Evolutionary conservation across 73 alveolate species (phyloP), one percentile per base, ranked within the genome.

Genomic region (Diophrys appendiculata): DNA sequence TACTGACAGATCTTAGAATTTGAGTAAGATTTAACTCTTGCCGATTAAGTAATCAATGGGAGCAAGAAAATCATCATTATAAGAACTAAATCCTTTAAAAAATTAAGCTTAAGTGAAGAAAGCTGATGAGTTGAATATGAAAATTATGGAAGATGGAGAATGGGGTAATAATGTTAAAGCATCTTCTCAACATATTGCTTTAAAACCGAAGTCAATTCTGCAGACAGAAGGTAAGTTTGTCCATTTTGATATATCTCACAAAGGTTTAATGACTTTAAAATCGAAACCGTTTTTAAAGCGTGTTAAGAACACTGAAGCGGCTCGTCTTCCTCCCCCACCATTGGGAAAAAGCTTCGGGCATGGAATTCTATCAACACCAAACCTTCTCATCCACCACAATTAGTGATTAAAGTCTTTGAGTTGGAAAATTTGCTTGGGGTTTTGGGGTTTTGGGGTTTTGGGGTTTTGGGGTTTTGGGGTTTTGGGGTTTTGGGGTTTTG

Each of bases 371-470:
- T n/a, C n/a, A 43, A 43, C 60, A 5, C 60, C 18, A 11, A 5
- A 43, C n/a, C 60, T 43, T 43, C 60, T 43, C 60, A 43, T 5
- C 60, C 60, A n/a, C n/a, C n/a, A n/a, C n/a, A n/a, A n/a, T n/a
- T n/a, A n/a, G n/a, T n/a, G n/a, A n/a, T n/a, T n/a, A n/a, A n/a
- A n/a, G n/a, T n/a, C n/a, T n/a, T n/a, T n/a, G n/a, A n/a, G n/a
- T n/a, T n/a, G n/a, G n/a, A n/a, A n/a, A n/a, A n/a, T n/a, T n/a
- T n/a, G n/a, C n/a, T n/a, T n/a, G n/a, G n/a, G n/a, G n/a, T n/a
- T n/a, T n/a, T n/a, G n/a, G n/a, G n/a, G n/a, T n/a, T n/a, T n/a
- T n/a, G n/a, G n/a, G n/a, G n/a, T n/a, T n/a, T n/a, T n/a, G n/a
- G n/a, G n/a, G n/a, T n/a, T n/a, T n/a, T n/a, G n/a, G n/a, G n/a